Base-by-base conservation (phyloP, 2,329 filamentous ascomycete species). In the Pezicula radicicola region DNA sequence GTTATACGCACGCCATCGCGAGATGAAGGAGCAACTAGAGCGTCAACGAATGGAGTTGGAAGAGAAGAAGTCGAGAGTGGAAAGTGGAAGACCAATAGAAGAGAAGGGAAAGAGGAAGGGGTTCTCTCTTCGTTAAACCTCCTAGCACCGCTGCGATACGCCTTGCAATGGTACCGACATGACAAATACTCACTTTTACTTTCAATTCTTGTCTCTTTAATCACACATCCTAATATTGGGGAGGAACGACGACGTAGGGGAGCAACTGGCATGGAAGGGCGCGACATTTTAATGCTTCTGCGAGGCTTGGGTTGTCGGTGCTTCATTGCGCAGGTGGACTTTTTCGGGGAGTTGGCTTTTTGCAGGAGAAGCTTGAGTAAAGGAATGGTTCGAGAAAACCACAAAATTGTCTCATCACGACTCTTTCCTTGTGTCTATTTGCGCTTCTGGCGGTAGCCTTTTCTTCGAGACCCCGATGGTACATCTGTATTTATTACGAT, bases 11-110 rank as follows among this genome's bases (percentile, higher is more conserved):
- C 88, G 94, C 65, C 94, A 99, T 79, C 87, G 93, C 70, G 94
- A 99, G 80, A 99, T 99, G 94, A 99, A 97, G 83, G 94, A 99
- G 70, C 93, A 97, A 74, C 84, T 99, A 66, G 94, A 99, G 68
- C 87, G 92, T 70, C 93, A 97, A 80, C 87, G 92, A 71, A 75
- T 84, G 72, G 94, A 99, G 73, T 84, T 99, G 69, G 94, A 99
- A 72, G 94, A 99, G 78, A 99, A 97, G 89, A 99, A 99, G 81
- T 74, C 83, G 61, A 87, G 94, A 66, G 80, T 99, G 77, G 94
- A 99, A 75, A 96, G 88, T 70, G 94, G 94, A 68, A 84, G 94
- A 71, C 94, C 94, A 60, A 77, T 97, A 76, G 94, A 97, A 78
- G 92, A 97, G 79, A 93, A 97, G 80, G 87, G 87, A 76, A 96